Conservation (phyloP, 768 basidiomycete genomes). For the Trametes villosa region DNA sequence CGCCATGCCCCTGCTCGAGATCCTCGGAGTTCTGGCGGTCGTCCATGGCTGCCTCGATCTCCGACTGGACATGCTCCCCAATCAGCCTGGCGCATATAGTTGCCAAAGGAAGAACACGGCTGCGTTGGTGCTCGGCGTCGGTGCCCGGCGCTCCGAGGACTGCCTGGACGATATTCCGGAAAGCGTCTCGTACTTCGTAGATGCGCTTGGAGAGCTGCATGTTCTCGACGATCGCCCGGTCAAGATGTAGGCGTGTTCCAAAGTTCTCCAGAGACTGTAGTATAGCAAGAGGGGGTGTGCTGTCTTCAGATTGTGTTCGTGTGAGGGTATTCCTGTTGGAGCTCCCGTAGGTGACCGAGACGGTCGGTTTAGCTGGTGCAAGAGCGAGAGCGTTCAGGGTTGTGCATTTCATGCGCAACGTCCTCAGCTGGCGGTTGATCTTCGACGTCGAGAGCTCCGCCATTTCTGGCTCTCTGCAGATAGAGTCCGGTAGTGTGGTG, state of each 20-base stretch:
- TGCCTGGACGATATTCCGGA: conserved; percentile 52
- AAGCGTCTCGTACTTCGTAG: conserved; percentile 59
- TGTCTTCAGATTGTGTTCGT: neutral
- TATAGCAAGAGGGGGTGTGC: conserved; percentile 41
- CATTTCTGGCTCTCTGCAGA: too few relatives aligned
- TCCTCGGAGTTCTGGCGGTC: conserved; percentile 31
- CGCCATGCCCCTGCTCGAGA: conserved; percentile 29
- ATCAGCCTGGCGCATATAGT: conserved; percentile 51
- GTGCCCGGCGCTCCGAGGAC: conserved; percentile 27
- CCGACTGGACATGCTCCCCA: conserved; percentile 49
- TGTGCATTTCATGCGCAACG: conserved; percentile 52
- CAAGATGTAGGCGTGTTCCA: conserved; percentile 39
- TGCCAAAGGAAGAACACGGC: conserved; percentile 43
- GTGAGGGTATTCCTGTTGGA: neutral
- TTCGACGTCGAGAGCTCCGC: conserved; percentile 43
- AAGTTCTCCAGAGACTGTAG: conserved; percentile 43
- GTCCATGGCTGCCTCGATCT: conserved; percentile 28
- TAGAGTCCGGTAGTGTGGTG: neutral
- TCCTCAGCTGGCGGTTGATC: conserved; percentile 50
- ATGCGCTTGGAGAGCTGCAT: conserved; percentile 52
- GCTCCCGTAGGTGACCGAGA: conserved; percentile 22
- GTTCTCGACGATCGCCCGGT: conserved; percentile 39
- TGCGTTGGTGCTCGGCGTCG: neutral
- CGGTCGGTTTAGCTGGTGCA: conserved; percentile 22
- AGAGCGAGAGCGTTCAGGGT: conserved; percentile 37